phyloP scores from a whole-genome alignment of 164 flowering plant genomes.

The Santalum album region DNA sequence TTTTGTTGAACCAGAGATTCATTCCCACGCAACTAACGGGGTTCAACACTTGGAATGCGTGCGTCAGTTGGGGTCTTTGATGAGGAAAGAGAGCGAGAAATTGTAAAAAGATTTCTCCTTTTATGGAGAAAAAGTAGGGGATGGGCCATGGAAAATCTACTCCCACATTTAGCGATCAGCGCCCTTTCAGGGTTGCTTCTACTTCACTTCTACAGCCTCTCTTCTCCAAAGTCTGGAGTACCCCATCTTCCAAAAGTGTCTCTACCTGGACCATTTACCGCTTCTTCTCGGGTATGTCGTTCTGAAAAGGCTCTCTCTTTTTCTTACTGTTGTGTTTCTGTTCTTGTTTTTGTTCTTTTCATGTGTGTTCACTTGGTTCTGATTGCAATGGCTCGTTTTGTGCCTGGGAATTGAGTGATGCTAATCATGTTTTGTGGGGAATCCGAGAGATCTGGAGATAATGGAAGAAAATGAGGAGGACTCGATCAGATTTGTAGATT shows the following conservation, averaged over 20 bases:
- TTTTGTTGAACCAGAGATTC: too few relatives aligned
- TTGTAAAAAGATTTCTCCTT: too few relatives aligned
- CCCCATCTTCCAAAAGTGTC: constrained; percentile 10
- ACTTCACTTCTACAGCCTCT: constrained; percentile 19
- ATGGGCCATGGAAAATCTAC: constrained; percentile 30
- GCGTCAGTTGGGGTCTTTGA: too few relatives aligned
- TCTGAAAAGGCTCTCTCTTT: neutral
- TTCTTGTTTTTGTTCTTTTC: constrained; percentile 6
- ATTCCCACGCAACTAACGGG: too few relatives aligned
- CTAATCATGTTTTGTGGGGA: constrained; percentile 3
- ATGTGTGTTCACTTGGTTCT: constrained; percentile 1
- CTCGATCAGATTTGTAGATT: too few relatives aligned
- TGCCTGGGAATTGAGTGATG: neutral
- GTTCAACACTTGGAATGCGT: too few relatives aligned
- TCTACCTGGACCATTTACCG: constrained; percentile 1
- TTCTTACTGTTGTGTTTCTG: neutral
- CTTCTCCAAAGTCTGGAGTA: constrained; percentile 5
- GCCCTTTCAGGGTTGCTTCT: constrained; percentile 9
- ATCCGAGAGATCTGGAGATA: constrained; percentile 7
- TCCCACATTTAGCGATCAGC: constrained; percentile 19
- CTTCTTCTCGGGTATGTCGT: constrained; percentile 16
- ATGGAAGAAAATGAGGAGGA: too few relatives aligned
- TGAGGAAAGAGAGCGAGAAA: constrained; percentile 10
- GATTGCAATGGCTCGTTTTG: neutral
- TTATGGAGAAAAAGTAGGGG: too few relatives aligned